Percentiles rank a stretch among this genome's conserved stretches.
These are phyloP conservation scores for Gossypium aridum DNA, from an alignment of 441 rosid genomes.

Conservation along the genomic window DNA sequence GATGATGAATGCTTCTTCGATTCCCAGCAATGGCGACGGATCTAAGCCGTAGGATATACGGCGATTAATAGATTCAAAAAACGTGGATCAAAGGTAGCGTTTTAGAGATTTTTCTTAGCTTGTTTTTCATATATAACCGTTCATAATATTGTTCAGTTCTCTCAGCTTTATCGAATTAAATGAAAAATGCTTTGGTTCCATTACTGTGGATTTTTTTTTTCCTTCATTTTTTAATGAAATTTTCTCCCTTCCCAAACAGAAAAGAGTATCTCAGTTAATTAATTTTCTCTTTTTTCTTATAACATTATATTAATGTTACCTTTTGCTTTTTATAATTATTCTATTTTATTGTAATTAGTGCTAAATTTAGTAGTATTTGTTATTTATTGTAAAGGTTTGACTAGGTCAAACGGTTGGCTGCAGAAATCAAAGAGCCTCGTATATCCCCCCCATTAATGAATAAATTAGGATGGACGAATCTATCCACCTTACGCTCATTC, in stretches of 20 bases:
- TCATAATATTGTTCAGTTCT: background rate
- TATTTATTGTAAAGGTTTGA: too few relatives aligned
- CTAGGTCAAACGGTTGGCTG: too few relatives aligned
- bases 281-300: background rate
- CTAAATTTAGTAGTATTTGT: too few relatives aligned
- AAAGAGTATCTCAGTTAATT: background rate
- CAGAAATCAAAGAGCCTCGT: too few relatives aligned
- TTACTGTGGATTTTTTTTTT: background rate
- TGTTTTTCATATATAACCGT: background rate
- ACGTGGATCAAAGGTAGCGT: background rate
- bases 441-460: too few relatives aligned
- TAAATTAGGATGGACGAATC: too few relatives aligned
- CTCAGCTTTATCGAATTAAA: background rate
- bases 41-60: constrained; percentile 13
- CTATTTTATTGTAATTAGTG: too few relatives aligned
- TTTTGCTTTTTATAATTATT: background rate
- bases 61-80: background rate
- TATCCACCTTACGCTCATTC: too few relatives aligned
- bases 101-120: background rate
- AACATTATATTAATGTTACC: background rate
- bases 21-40: background rate
- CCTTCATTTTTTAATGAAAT: background rate
- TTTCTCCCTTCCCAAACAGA: background rate
- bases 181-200: background rate
- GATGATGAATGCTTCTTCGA: constrained; percentile 45